These are phyloP conservation scores for Neofusicoccum ribis DNA, from an alignment of 2,329 filamentous ascomycete species.

Conservation along the genomic window DNA sequence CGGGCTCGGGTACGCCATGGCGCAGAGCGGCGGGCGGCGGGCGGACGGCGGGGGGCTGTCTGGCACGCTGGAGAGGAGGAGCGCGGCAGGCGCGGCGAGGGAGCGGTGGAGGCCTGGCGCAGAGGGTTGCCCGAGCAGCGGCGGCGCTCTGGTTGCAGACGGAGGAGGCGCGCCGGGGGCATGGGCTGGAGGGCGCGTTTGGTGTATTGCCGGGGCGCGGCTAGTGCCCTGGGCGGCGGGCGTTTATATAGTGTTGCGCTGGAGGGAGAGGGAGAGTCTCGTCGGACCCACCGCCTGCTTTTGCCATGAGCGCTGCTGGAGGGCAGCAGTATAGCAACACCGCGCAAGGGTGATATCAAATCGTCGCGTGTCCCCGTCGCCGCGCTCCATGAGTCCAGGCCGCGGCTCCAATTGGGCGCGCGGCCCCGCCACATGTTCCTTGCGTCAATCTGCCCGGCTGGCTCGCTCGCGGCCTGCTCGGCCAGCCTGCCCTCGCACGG, in stretches of 20 bases:
- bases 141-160: background rate
- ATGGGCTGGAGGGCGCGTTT: background rate
- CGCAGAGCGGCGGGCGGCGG: background rate
- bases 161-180: background rate
- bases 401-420: conserved; percentile 5
- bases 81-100: too few relatives aligned
- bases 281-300: background rate
- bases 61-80: too few relatives aligned
- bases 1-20: conserved; percentile 19
- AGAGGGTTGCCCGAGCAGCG: background rate
- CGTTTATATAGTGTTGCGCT: conserved; percentile 13
- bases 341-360: conserved; percentile 12
- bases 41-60: too few relatives aligned
- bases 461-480: background rate
- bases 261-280: background rate
- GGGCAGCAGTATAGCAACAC: background rate
- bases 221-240: conserved; percentile 9
- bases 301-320: conserved; percentile 10
- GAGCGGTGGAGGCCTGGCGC: background rate
- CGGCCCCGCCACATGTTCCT: conserved; percentile 2
- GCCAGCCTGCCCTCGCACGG: conserved; percentile 13
- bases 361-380: background rate
- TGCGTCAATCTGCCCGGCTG: conserved; percentile 3
- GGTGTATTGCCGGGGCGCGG: conserved; percentile 11
- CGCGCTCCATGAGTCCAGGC: background rate